Conservation (phyloP, 2,329 filamentous ascomycete genomes). For the Talaromyces sp. region DNA sequence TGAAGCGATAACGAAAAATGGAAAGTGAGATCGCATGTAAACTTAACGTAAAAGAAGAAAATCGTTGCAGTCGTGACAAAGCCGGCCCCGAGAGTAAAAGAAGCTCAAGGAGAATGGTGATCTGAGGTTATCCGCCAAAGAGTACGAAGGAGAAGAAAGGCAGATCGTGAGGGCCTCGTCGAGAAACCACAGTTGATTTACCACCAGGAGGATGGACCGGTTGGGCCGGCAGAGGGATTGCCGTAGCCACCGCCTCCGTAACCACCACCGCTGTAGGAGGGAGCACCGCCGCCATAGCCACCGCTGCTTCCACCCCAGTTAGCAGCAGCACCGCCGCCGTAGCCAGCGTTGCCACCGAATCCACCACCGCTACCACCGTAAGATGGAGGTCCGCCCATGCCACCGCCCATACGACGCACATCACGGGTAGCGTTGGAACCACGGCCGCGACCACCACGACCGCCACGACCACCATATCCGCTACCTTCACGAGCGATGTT, state of each 20-base stretch:
- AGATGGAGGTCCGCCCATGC: conserved; percentile 38
- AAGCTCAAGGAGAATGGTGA: conserved; percentile 33
- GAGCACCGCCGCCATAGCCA: conserved; percentile 25
- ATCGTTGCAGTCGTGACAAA: conserved; percentile 49
- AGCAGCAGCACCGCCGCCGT: conserved; percentile 26
- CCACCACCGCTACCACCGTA: conserved; percentile 35
- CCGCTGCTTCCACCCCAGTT: conserved; percentile 28
- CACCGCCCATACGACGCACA: conserved; percentile 70
- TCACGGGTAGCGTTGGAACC: conserved; percentile 71
- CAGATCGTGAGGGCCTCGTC: conserved; percentile 42
- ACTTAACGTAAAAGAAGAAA: conserved; percentile 26
- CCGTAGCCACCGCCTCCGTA: conserved; percentile 44
- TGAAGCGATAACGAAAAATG: conserved; percentile 30
- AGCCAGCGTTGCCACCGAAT: conserved; percentile 30
- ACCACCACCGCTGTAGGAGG: conserved; percentile 30
- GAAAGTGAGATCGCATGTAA: conserved; percentile 24
- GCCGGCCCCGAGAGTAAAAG: conserved; percentile 36
- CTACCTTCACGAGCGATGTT: conserved; percentile 94
- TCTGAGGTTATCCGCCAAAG: conserved; percentile 42
- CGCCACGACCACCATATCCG: conserved; percentile 70
- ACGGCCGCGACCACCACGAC: conserved; percentile 71
- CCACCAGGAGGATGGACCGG: conserved; percentile 54
- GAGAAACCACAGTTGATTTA: conserved; percentile 45
- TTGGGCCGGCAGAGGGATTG: conserved; percentile 49
- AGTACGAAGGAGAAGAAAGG: conserved; percentile 33